These are phyloP conservation scores for Ogataea hybrid DNA, from an alignment of 1,139 yeast species.

Conservation along the genomic window DNA sequence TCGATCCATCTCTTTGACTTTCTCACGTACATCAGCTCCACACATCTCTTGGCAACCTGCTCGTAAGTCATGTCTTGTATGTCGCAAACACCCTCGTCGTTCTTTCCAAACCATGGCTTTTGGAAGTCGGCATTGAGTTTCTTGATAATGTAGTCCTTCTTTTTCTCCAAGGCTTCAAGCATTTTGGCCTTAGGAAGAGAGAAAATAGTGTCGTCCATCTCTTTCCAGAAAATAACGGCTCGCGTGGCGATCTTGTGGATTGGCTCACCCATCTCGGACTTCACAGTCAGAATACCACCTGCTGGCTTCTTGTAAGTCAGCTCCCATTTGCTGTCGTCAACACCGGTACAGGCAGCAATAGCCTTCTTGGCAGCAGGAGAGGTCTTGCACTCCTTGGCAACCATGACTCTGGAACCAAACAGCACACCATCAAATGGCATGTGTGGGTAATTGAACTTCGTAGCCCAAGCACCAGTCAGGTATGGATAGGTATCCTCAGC, in stretches of 20 bases:
- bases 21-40: conserved; percentile 84
- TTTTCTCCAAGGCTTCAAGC: conserved; percentile 73
- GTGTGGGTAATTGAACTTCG: conserved; percentile 82
- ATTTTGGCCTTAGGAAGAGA: conserved; percentile 87
- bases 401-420: conserved; percentile 96
- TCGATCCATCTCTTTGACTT: conserved; percentile 89
- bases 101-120: conserved; percentile 94
- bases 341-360: conserved; percentile 89
- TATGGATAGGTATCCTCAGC: conserved; percentile 96
- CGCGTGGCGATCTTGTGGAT: conserved; percentile 98
- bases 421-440: conserved; percentile 99
- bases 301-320: conserved; percentile 90
- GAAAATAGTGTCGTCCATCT: conserved; percentile 91
- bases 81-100: conserved; percentile 80
- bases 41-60: conserved; percentile 84
- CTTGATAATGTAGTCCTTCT: conserved; percentile 82
- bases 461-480: conserved; percentile 95
- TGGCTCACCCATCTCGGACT: conserved; percentile 99
- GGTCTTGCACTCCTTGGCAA: conserved; percentile 93
- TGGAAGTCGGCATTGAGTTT: conserved; percentile 92
- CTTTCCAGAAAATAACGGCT: conserved; percentile 97
- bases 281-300: conserved; percentile 94
- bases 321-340: conserved; percentile 87
- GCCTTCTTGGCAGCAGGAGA: conserved; percentile 92
- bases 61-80: conserved; percentile 93